phyloP scores from a whole-genome alignment of 1,284 basidiomycete species.

The Fomitopsis betulina region DNA sequence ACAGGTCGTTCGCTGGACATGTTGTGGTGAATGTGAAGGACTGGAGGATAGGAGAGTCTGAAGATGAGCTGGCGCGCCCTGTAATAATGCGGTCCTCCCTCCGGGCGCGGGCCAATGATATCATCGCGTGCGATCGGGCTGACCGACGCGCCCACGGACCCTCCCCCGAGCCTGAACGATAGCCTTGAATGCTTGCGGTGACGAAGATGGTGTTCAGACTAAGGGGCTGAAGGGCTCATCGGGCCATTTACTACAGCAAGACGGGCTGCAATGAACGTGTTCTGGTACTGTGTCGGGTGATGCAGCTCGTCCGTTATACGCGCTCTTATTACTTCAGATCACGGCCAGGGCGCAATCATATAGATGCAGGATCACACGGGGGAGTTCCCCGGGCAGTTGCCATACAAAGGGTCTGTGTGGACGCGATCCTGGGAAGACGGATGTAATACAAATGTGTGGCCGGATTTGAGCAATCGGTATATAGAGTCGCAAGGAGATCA shows the following conservation, averaged over 20 bases:
- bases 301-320: background rate
- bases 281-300: background rate
- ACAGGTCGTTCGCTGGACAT: conserved; percentile 39
- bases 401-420: background rate
- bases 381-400: background rate
- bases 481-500: background rate
- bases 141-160: background rate
- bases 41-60: conserved; percentile 1
- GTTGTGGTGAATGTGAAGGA: background rate
- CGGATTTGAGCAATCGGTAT: background rate
- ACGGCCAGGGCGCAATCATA: background rate
- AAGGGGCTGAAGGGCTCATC: background rate
- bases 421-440: background rate
- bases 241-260: background rate
- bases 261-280: background rate
- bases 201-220: no score
- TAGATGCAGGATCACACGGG: background rate
- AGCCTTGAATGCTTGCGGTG: no score
- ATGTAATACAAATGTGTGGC: background rate
- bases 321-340: background rate
- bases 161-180: background rate
- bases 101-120: background rate
- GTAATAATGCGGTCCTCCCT: background rate
- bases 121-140: conserved; percentile 1
- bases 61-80: background rate